Conservation (phyloP, 345 rosid species). For the Citrus mangshanensis region DNA sequence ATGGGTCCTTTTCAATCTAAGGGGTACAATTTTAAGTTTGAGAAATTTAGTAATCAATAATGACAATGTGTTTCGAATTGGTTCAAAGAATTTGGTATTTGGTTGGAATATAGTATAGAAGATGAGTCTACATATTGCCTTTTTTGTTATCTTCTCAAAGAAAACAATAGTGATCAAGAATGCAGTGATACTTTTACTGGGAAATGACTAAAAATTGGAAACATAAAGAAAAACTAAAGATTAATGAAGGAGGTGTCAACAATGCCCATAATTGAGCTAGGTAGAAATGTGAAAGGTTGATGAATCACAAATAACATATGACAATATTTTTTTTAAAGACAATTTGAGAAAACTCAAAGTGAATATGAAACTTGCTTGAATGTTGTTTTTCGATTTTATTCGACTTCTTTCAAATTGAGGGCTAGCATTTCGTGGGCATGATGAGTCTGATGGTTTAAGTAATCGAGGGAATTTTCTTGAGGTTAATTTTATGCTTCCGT, state of each 20-base stretch:
- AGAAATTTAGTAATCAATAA: too few species aligned
- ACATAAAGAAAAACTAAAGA: neutral
- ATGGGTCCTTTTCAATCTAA: too few species aligned
- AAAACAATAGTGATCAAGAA: too few species aligned
- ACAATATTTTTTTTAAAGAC: neutral
- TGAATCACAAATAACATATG: neutral
- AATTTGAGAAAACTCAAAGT: neutral
- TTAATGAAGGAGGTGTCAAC: neutral
- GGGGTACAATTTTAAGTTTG: too few species aligned
- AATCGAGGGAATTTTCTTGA: neutral
- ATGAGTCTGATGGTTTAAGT: neutral
- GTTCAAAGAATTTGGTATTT: too few species aligned
- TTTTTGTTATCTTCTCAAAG: too few species aligned
- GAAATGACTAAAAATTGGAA: neutral
- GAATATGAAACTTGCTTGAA: neutral
- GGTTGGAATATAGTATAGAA: too few species aligned
- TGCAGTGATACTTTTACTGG: neutral
- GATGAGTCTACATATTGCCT: too few species aligned
- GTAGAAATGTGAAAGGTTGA: neutral
- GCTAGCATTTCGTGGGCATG: neutral
- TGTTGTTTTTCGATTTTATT: neutral
- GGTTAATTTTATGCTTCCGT: neutral
- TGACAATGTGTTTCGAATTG: too few species aligned
- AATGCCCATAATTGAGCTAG: too few species aligned
- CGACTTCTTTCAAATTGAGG: too few species aligned